phyloP scores from a whole-genome alignment of 2,329 filamentous ascomycete species.

The Diaporthe helianthi region DNA sequence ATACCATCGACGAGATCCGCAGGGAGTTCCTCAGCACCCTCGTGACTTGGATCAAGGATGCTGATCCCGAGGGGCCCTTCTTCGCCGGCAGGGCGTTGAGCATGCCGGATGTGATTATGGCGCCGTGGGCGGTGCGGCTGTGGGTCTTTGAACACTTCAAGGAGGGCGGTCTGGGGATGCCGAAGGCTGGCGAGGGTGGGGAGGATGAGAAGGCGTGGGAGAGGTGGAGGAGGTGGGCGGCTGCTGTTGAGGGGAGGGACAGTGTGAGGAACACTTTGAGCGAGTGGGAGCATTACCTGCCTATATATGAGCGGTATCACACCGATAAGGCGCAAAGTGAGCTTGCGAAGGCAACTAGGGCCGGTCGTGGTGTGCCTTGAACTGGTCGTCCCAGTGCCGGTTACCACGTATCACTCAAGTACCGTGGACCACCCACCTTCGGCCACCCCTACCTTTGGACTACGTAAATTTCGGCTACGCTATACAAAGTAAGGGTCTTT shows the following conservation, averaged over 20 bases:
- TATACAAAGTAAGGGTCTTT: no score
- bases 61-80: constrained; percentile 60
- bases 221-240: constrained; percentile 68
- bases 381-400: no score
- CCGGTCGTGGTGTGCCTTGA: constrained; percentile 66
- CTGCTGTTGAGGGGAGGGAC: constrained; percentile 61
- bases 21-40: constrained; percentile 98
- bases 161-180: constrained; percentile 54
- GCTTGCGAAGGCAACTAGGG: constrained; percentile 66
- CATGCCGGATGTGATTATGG: constrained; percentile 72
- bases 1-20: constrained; percentile 99
- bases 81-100: constrained; percentile 67
- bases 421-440: no score
- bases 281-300: constrained; percentile 68
- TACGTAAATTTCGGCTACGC: no score
- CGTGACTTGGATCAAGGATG: constrained; percentile 69
- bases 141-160: constrained; percentile 80
- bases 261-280: constrained; percentile 73
- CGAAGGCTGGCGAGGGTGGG: constrained; percentile 45
- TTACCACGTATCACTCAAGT: no score
- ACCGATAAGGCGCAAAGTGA: constrained; percentile 67
- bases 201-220: constrained; percentile 64
- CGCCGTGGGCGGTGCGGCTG: constrained; percentile 72
- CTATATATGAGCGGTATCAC: constrained; percentile 70
- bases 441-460: no score